Percentiles rank a stretch among this genome's conserved stretches.
Conservation (phyloP, 257 asterid genomes). For the Rehmannia glutinosa region DNA sequence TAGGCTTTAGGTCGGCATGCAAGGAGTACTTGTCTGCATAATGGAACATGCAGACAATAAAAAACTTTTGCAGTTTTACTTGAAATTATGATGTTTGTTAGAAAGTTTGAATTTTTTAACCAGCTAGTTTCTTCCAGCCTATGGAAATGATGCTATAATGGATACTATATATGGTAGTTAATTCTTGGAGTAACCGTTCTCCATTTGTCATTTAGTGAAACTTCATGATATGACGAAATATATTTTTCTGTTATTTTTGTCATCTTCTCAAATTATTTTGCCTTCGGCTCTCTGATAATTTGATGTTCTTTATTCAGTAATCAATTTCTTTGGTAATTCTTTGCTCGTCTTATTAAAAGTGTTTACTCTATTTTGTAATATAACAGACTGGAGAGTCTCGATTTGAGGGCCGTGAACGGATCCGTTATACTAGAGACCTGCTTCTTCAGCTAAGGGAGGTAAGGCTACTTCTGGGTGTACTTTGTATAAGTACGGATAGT, state of each 20-base stretch:
- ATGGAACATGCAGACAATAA: constrained; percentile 45
- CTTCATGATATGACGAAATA: background rate
- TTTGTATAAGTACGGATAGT: background rate
- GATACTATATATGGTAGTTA: background rate
- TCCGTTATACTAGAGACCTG: constrained; percentile 66
- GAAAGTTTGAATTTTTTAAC: background rate
- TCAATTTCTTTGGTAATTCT: background rate
- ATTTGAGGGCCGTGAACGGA: constrained; percentile 66
- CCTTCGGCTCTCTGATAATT: background rate
- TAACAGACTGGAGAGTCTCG: constrained; percentile 76
- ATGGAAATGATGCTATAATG: background rate
- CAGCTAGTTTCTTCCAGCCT: background rate
- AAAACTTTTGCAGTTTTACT: background rate
- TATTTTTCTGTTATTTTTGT: background rate
- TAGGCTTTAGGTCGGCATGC: constrained; percentile 59
- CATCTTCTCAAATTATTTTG: background rate
- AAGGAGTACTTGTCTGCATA: constrained; percentile 45
- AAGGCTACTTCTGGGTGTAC: constrained; percentile 15
- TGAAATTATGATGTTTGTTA: background rate
- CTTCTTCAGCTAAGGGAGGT: constrained; percentile 88
- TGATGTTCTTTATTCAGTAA: background rate
- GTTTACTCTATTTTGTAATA: constrained; percentile 4
- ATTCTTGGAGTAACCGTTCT: background rate
- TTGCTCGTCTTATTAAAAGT: background rate
- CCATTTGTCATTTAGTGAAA: background rate